Evolutionary conservation across 371 early-diverging fungal species (phyloP).

Genomic region (Mortierella sp.): DNA sequence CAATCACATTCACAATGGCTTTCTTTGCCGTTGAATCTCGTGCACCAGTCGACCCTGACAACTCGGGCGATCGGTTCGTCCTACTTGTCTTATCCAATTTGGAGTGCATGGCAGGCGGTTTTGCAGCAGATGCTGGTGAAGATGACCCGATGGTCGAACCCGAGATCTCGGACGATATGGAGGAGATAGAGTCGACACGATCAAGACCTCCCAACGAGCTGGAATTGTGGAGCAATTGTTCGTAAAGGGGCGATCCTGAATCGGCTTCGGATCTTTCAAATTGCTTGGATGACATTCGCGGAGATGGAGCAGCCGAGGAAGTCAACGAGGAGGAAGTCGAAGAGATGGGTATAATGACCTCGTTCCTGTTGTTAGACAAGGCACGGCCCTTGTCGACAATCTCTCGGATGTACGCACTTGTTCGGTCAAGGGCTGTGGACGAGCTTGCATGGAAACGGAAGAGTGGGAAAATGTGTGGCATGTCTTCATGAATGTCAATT

Average conservation of each 20-base stretch:
- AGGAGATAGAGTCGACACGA: slow-evolving; percentile 3
- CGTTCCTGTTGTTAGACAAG: neutral
- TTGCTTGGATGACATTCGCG: neutral
- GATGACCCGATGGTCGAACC: neutral
- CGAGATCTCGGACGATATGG: neutral
- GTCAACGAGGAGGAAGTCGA: slow-evolving; percentile 10
- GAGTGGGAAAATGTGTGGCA: slow-evolving; percentile 44
- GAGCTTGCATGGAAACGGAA: slow-evolving; percentile 40
- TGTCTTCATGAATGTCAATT: slow-evolving; percentile 45
- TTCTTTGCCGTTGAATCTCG: neutral
- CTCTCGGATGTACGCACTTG: slow-evolving; percentile 22
- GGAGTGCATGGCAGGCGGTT: neutral
- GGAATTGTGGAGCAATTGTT: neutral
- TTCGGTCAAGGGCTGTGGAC: slow-evolving; percentile 24
- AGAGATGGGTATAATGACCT: slow-evolving; percentile 30
- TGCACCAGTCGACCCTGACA: neutral
- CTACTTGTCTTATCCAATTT: no score
- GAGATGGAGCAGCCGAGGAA: slow-evolving; percentile 11
- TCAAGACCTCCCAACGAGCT: neutral
- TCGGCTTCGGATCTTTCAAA: neutral
- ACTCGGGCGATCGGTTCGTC: neutral
- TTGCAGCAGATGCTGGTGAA: neutral
- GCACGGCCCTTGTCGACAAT: neutral
- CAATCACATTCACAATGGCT: slow-evolving; percentile 28
- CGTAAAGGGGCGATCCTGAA: neutral